A percentile compares a stretch with the other conserved stretches of the same genome.
phyloP scores from a whole-genome alignment of 1,284 basidiomycete species.

The Irpex rosettiformis region DNA sequence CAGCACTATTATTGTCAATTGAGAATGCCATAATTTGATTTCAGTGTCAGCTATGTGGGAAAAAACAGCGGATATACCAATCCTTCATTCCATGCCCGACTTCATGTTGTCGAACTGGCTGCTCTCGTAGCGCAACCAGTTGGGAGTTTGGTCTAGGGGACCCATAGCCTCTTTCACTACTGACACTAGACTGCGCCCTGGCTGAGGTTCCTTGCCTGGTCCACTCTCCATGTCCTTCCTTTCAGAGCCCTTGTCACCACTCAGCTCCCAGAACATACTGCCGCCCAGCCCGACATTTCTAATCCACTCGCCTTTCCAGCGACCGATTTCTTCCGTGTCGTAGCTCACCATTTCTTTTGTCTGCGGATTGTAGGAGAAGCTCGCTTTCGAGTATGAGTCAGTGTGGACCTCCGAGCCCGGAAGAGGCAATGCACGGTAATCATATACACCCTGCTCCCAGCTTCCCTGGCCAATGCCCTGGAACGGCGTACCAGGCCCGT shows the following conservation, averaged over 20 bases:
- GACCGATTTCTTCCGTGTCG: slow-evolving; percentile 67
- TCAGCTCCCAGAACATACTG: slow-evolving; percentile 86
- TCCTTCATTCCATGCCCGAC: slow-evolving; percentile 50
- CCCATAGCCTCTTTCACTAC: slow-evolving; percentile 77
- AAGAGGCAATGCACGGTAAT: slow-evolving; percentile 75
- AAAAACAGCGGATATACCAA: neutral
- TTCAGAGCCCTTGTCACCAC: slow-evolving; percentile 67
- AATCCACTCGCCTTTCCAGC: slow-evolving; percentile 77
- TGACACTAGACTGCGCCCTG: slow-evolving; percentile 51
- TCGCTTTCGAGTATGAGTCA: slow-evolving; percentile 58
- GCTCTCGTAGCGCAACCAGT: slow-evolving; percentile 70
- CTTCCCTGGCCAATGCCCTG: slow-evolving; percentile 71
- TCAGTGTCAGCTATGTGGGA: neutral
- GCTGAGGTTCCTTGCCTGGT: slow-evolving; percentile 32
- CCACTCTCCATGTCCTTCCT: slow-evolving; percentile 66
- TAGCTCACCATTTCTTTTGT: slow-evolving; percentile 79
- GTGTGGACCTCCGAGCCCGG: slow-evolving; percentile 60
- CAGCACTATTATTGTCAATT: too few relatives aligned
- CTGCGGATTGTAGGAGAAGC: slow-evolving; percentile 69
- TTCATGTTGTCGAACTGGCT: slow-evolving; percentile 77
- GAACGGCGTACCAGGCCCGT: slow-evolving; percentile 79
- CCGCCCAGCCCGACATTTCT: slow-evolving; percentile 66
- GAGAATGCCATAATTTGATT: neutral
- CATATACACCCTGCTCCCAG: slow-evolving; percentile 81
- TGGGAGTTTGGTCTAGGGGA: slow-evolving; percentile 55